These are phyloP conservation scores for Teratosphaeria gauchensis DNA, from an alignment of 2,329 filamentous ascomycete genomes.

Conservation along the genomic window DNA sequence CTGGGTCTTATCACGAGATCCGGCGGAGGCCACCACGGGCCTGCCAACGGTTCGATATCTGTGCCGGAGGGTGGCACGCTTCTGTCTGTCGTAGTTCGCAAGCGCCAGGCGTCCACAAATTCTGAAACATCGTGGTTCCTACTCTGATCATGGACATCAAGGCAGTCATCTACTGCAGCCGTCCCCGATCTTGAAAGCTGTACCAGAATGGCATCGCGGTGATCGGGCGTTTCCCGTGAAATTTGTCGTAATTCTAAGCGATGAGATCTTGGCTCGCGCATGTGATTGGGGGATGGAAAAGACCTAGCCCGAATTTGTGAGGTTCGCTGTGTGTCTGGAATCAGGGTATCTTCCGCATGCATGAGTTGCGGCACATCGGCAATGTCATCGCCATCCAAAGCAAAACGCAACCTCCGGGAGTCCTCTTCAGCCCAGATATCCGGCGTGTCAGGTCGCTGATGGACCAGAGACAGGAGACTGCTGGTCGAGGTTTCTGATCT, in stretches of 20 bases:
- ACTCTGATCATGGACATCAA: slow-evolving; percentile 18
- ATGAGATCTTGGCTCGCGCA: neutral
- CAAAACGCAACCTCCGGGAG: slow-evolving; percentile 14
- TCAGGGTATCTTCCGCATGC: neutral
- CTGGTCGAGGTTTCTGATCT: neutral
- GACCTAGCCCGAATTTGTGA: neutral
- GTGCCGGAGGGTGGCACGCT: slow-evolving; percentile 11
- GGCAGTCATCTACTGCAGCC: slow-evolving; percentile 12
- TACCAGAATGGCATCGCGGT: neutral
- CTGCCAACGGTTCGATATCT: slow-evolving; percentile 12
- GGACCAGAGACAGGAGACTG: slow-evolving; percentile 3
- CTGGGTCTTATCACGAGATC: slow-evolving; percentile 8
- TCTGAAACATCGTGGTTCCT: slow-evolving; percentile 21
- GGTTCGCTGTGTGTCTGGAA: neutral
- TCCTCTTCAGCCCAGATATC: slow-evolving; percentile 16
- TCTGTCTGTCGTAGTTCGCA: slow-evolving; percentile 13
- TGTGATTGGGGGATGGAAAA: neutral
- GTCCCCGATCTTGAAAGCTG: neutral
- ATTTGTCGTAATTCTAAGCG: too few relatives aligned
- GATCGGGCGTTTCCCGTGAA: neutral
- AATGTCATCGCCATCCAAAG: slow-evolving; percentile 10
- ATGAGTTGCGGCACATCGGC: slow-evolving; percentile 8
- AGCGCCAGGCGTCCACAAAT: slow-evolving; percentile 23
- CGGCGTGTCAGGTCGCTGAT: slow-evolving; percentile 10
- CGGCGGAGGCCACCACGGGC: slow-evolving; percentile 7